Evolutionary conservation across 768 basidiomycete genomes (phyloP), one percentile per base, ranked within the genome.

Genomic region (Suillus bovinus): DNA sequence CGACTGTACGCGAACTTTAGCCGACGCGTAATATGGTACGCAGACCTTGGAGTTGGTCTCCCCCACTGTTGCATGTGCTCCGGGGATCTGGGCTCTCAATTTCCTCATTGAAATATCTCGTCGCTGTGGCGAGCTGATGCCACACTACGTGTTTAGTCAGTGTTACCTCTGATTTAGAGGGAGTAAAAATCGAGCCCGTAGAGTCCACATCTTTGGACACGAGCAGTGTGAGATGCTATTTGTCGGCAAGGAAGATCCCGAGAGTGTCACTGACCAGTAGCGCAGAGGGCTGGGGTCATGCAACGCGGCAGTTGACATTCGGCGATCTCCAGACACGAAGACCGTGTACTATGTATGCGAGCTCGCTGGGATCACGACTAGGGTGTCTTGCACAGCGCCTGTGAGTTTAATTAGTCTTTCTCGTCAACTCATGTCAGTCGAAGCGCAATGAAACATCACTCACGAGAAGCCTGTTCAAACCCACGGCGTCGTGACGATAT

Each of bases 401-500:
- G 50, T 52, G 50, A 52, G 31, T 52, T 33, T 31, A 52, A 52
- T 52, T 31, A n/a, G 20, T 13, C 50, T 52, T 52, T 33, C 31
- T 13, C 20, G 20, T 52, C 50, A 20, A 13, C 29, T 33, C 31
- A 33, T 11, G 31, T n/a, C 11, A 31, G 33, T 11, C 50, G 50
- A 52, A 52, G 50, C 20, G 31, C 10, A 52, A 47, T 20, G 31
- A 33, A 52, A 10, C 20, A 52, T 31, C 39, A 39, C 39, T 52
- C 50, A n/a, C 20, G 10, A 52, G 50, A 31, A 52, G 50, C 50
- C 29, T 52, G 10, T 31, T 52, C 29, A 31, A 31, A 31, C 50
- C 31, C 50, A 52, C 29, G 49, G 29, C 27, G 29, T 52, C 31
- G 50, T 4, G 31, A 33, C 50, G 31, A n/a, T 52, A 20, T 33